A percentile compares a stretch with the other conserved stretches of the same genome.
These are phyloP conservation scores for Russula virescens DNA, from an alignment of 768 basidiomycete species.

Conservation along the genomic window DNA sequence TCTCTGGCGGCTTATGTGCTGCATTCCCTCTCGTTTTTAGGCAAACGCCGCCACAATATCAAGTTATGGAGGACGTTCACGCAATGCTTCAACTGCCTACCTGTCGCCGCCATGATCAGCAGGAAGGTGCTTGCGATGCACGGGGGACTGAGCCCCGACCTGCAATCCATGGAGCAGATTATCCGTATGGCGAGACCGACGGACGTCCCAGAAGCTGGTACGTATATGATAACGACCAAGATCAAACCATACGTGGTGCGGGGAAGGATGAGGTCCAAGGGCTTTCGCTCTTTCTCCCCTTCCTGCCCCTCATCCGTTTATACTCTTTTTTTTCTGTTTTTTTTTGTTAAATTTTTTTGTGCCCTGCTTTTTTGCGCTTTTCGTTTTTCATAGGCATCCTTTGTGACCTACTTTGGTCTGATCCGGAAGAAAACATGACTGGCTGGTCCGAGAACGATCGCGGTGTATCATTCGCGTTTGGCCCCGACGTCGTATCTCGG, in stretches of 20 bases:
- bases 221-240: slow-evolving; percentile 26
- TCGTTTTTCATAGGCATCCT: slow-evolving; percentile 38
- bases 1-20: background rate
- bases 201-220: slow-evolving; percentile 96
- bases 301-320: background rate
- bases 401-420: slow-evolving; percentile 96
- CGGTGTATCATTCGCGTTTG: slow-evolving; percentile 97
- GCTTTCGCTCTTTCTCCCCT: too few relatives aligned
- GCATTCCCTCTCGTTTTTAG: slow-evolving; percentile 37
- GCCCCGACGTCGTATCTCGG: slow-evolving; percentile 95
- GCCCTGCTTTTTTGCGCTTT: too few relatives aligned
- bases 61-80: slow-evolving; percentile 99
- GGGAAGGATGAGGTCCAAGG: background rate
- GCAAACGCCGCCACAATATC: slow-evolving; percentile 99
- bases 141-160: slow-evolving; percentile 91
- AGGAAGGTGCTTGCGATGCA: slow-evolving; percentile 99
- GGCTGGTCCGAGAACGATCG: slow-evolving; percentile 99
- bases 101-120: slow-evolving; percentile 98
- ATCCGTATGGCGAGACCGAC: slow-evolving; percentile 97
- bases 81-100: slow-evolving; percentile 98
- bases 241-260: background rate
- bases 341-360: too few relatives aligned
- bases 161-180: slow-evolving; percentile 99
- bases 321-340: background rate
- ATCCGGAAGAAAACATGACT: slow-evolving; percentile 97